A percentile compares a stretch with the other conserved stretches of the same genome.
phyloP scores from a whole-genome alignment of 768 basidiomycete genomes.

The Trametes elegans region DNA sequence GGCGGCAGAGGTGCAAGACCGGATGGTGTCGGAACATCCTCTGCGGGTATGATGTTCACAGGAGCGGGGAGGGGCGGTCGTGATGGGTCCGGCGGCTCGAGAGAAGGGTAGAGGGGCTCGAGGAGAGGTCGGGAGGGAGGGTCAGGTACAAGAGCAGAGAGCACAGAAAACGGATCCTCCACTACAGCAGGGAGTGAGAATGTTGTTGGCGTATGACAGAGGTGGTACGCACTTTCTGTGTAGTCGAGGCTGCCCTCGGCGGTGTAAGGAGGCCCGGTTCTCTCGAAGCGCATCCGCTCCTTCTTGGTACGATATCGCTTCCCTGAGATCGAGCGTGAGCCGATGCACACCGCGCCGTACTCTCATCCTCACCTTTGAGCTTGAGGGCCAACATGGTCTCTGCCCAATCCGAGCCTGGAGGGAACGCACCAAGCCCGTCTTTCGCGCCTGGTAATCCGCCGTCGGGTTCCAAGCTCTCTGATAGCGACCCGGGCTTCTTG shows the following conservation, averaged over 20 bases:
- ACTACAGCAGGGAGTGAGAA: constrained; percentile 39
- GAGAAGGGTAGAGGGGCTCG: constrained; percentile 53
- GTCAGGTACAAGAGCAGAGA: constrained; percentile 63
- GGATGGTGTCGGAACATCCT: constrained; percentile 12
- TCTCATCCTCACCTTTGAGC: constrained; percentile 54
- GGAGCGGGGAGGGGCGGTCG: constrained; percentile 29
- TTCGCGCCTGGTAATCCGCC: constrained; percentile 74
- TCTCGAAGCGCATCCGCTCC: constrained; percentile 74
- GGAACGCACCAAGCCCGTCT: constrained; percentile 74
- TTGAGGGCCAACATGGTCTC: constrained; percentile 70
- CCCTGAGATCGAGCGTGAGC: constrained; percentile 37
- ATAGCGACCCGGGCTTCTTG: constrained; percentile 44
- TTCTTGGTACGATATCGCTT: constrained; percentile 82
- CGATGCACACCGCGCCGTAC: not conserved
- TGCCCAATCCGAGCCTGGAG: constrained; percentile 69
- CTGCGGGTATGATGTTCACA: constrained; percentile 24
- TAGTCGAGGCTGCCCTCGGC: constrained; percentile 83
- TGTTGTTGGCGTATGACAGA: too few relatives aligned
- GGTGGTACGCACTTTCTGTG: constrained; percentile 50
- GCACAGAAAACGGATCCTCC: constrained; percentile 74
- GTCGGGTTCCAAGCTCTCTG: constrained; percentile 60
- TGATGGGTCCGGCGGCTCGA: constrained; percentile 24
- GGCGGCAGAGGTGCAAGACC: constrained; percentile 16
- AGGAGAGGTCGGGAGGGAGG: constrained; percentile 53
- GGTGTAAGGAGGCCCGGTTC: constrained; percentile 65